Evolutionary conservation across 2,329 filamentous ascomycete genomes (phyloP).

Genomic region (Teratosphaeria zuluensis): DNA sequence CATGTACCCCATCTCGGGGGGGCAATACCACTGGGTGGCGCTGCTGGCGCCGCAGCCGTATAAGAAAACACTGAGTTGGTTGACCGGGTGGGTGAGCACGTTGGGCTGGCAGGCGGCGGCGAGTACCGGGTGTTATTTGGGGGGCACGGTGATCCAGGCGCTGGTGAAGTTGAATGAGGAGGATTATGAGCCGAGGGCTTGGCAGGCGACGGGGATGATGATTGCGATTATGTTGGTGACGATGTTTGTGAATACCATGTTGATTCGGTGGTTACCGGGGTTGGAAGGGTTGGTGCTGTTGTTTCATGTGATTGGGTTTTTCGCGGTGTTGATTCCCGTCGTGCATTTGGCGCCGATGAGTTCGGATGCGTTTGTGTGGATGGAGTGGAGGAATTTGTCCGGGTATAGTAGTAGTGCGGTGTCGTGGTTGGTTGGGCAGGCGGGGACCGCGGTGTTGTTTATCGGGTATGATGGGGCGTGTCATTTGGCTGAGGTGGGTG

Average conservation of each 20-base stretch:
- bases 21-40: constrained; percentile 18
- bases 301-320: constrained; percentile 11
- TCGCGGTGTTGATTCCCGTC: constrained; percentile 7
- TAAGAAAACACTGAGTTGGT: constrained; percentile 31
- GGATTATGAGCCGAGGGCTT: constrained; percentile 23
- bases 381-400: not conserved
- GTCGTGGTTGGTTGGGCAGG: constrained; percentile 32
- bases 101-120: constrained; percentile 27
- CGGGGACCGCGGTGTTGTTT: constrained; percentile 7
- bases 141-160: constrained; percentile 21
- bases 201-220: constrained; percentile 33
- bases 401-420: constrained; percentile 23
- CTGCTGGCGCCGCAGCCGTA: constrained; percentile 28
- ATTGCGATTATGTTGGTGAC: constrained; percentile 3
- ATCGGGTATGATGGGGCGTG: constrained; percentile 1
- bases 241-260: constrained; percentile 9
- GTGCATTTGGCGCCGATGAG: constrained; percentile 1
- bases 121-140: constrained; percentile 21
- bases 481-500: constrained; percentile 7
- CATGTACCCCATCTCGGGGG: constrained; percentile 1
- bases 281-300: constrained; percentile 11
- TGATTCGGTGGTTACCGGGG: constrained; percentile 5
- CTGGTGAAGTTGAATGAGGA: constrained; percentile 32
- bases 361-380: not conserved
- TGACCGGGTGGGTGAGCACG: constrained; percentile 31